Evolutionary conservation across 2,329 filamentous ascomycete species (phyloP).

Genomic region (Plenodomus biglobosus): DNA sequence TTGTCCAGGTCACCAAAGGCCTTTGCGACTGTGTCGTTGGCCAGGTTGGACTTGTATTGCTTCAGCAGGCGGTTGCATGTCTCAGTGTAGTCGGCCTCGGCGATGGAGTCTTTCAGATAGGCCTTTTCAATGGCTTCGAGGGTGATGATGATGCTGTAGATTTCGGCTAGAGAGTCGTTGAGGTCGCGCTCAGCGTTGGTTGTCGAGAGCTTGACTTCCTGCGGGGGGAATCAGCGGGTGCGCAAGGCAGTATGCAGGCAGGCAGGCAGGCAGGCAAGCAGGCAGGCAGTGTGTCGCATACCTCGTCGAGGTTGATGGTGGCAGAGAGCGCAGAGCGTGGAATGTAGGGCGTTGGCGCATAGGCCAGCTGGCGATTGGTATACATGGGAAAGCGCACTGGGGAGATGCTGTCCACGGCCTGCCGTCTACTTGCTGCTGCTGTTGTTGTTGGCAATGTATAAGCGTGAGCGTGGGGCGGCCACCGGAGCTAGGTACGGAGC

Average conservation of each 20-base stretch:
- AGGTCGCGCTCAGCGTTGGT: constrained; percentile 87
- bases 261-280: neutral
- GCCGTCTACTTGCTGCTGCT: neutral
- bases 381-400: constrained; percentile 44
- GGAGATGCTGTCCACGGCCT: neutral
- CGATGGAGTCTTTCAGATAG: constrained; percentile 91
- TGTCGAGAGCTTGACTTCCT: constrained; percentile 92
- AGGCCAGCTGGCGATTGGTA: constrained; percentile 64
- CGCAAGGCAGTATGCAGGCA: neutral
- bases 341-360: constrained; percentile 88
- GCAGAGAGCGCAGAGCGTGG: constrained; percentile 80
- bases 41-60: constrained; percentile 93
- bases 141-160: constrained; percentile 96
- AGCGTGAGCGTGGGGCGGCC: no score
- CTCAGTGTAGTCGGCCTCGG: constrained; percentile 91
- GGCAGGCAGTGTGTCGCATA: constrained; percentile 41
- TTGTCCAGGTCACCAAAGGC: constrained; percentile 86
- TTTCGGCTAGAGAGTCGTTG: constrained; percentile 92
- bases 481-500: no score
- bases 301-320: constrained; percentile 91
- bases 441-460: no score
- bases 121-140: constrained; percentile 95
- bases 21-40: constrained; percentile 84
- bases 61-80: constrained; percentile 92
- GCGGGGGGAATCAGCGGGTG: constrained; percentile 15